These are phyloP conservation scores for Prototheca stagnorum DNA, from an alignment of 163 green algal genomes.

Conservation along the genomic window DNA sequence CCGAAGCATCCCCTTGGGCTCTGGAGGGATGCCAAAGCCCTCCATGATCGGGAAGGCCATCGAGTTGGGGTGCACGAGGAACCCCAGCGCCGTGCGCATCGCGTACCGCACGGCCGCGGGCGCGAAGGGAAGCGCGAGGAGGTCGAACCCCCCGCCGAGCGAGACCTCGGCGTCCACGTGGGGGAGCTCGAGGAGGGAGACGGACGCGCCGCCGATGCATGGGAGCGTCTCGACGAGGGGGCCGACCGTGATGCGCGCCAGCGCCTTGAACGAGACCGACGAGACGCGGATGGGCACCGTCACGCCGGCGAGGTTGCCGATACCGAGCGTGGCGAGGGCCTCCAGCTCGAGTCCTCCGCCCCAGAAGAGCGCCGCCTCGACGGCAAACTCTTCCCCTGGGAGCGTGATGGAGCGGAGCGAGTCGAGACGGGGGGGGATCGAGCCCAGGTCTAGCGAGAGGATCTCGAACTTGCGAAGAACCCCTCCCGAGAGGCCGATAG, in stretches of 20 bases:
- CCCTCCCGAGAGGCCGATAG: no score
- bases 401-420: slow-evolving; percentile 25
- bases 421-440: slow-evolving; percentile 14
- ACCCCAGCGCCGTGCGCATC: slow-evolving; percentile 13
- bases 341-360: slow-evolving; percentile 24
- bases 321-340: slow-evolving; percentile 21
- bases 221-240: slow-evolving; percentile 64
- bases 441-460: slow-evolving; percentile 32
- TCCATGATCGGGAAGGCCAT: slow-evolving; percentile 55
- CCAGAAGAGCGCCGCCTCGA: slow-evolving; percentile 28
- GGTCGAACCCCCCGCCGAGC: slow-evolving; percentile 35
- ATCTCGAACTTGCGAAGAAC: no score
- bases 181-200: slow-evolving; percentile 39
- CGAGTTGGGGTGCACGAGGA: slow-evolving; percentile 55
- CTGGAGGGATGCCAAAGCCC: slow-evolving; percentile 36
- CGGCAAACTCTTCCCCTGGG: slow-evolving; percentile 25
- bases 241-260: slow-evolving; percentile 36
- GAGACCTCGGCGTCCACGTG: slow-evolving; percentile 42
- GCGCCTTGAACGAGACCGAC: slow-evolving; percentile 35
- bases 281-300: slow-evolving; percentile 40
- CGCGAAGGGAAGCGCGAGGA: slow-evolving; percentile 51
- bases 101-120: neutral
- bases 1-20: slow-evolving; percentile 42
- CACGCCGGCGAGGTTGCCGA: slow-evolving; percentile 5
- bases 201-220: slow-evolving; percentile 45